phyloP scores from a whole-genome alignment of 73 alveolate genomes.

The Paramecium octaurelia region DNA sequence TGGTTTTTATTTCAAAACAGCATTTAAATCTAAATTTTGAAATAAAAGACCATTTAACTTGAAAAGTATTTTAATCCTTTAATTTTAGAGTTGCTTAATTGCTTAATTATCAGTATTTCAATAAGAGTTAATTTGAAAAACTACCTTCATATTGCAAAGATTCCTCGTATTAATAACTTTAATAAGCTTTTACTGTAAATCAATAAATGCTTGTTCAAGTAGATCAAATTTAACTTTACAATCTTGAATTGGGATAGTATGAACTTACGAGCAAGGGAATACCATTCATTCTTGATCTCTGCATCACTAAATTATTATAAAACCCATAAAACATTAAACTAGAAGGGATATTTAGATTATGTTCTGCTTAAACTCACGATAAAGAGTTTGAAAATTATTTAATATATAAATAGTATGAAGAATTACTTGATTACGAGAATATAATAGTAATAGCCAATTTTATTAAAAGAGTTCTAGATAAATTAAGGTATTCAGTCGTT shows the following conservation, averaged over 20 bases:
- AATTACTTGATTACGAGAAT: neutral
- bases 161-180: neutral
- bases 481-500: neutral
- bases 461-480: conserved; percentile 12
- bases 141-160: neutral
- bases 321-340: neutral
- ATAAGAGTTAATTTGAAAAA: neutral
- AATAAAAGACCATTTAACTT: conserved; percentile 2
- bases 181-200: neutral
- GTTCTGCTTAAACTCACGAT: neutral
- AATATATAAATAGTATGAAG: neutral
- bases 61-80: neutral
- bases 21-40: neutral
- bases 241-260: neutral
- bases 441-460: neutral
- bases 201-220: neutral
- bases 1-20: conserved; percentile 43
- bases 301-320: neutral
- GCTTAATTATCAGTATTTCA: neutral
- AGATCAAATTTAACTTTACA: neutral
- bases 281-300: neutral
- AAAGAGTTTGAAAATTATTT: neutral
- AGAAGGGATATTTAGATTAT: conserved; percentile 26
- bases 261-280: conserved; percentile 7
- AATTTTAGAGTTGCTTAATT: neutral